A percentile compares a stretch with the other conserved stretches of the same genome.
Conservation (phyloP, 1,139 yeast genomes). For the Geotrichum phurueaensis region DNA sequence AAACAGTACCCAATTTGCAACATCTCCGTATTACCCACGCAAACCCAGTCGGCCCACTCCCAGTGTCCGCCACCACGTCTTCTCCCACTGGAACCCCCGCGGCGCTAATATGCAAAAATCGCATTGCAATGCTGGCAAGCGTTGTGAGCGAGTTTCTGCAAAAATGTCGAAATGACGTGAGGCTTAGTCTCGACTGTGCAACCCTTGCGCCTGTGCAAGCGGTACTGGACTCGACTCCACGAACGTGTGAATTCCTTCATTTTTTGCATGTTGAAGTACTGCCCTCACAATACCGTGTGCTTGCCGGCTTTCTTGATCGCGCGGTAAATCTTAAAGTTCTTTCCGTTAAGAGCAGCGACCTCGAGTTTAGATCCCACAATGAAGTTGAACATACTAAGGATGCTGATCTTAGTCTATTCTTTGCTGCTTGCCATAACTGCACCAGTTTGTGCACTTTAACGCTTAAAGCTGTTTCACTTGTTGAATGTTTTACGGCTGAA, state of each 20-base stretch:
- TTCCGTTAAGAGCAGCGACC: slow-evolving; percentile 2
- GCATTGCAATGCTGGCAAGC: background rate
- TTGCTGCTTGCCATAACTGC: background rate
- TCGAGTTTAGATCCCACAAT: background rate
- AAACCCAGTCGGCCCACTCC: slow-evolving; percentile 1
- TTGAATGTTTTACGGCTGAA: slow-evolving; percentile 1
- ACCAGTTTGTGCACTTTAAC: background rate
- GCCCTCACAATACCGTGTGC: background rate
- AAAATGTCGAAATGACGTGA: background rate
- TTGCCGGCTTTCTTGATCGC: background rate
- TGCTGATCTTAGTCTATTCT: background rate
- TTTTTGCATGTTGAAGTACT: slow-evolving; percentile 8
- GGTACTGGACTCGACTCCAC: background rate
- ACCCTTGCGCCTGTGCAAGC: slow-evolving; percentile 3
- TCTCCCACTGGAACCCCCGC: background rate
- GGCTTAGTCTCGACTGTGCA: slow-evolving; percentile 8
- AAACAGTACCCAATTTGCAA: slow-evolving; percentile 8
- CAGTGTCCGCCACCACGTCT: background rate
- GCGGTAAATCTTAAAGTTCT: slow-evolving; percentile 1
- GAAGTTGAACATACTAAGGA: background rate
- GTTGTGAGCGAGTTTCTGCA: slow-evolving; percentile 2
- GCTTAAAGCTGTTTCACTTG: slow-evolving; percentile 3
- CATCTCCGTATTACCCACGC: slow-evolving; percentile 5
- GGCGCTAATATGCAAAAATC: background rate
- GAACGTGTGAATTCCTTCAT: background rate